Conservation (phyloP, 768 basidiomycete genomes). For the Phaeolepiota aurea region DNA sequence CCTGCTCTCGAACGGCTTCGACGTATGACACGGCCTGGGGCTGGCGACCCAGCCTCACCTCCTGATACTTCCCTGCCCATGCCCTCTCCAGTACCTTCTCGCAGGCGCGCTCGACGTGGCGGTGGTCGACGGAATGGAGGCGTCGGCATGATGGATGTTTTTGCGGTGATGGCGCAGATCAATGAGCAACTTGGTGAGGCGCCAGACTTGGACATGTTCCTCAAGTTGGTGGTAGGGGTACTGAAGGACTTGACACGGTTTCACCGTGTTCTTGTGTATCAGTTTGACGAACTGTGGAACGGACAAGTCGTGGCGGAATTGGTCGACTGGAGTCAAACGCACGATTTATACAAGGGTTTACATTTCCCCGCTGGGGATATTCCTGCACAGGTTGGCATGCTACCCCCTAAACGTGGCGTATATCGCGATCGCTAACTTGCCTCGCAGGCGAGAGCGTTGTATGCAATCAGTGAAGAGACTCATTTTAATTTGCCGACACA, state of each 20-base stretch:
- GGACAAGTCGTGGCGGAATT: slow-evolving; percentile 74
- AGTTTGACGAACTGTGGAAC: slow-evolving; percentile 77
- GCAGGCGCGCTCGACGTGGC: slow-evolving; percentile 13
- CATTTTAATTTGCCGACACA: not conserved
- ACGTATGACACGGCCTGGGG: slow-evolving; percentile 23
- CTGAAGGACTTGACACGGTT: slow-evolving; percentile 77
- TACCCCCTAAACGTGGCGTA: not conserved
- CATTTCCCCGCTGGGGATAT: slow-evolving; percentile 69
- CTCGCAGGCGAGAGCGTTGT: slow-evolving; percentile 56
- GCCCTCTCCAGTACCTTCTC: not conserved
- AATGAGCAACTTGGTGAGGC: slow-evolving; percentile 72
- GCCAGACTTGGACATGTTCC: slow-evolving; percentile 54
- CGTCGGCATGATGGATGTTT: slow-evolving; percentile 71
- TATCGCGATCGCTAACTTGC: not conserved
- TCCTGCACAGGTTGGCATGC: slow-evolving; percentile 51
- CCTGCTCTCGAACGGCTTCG: slow-evolving; percentile 64
- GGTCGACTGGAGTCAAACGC: slow-evolving; percentile 68
- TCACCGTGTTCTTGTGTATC: slow-evolving; percentile 75
- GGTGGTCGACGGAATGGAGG: slow-evolving; percentile 13
- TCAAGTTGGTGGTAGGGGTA: slow-evolving; percentile 64
- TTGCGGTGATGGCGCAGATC: slow-evolving; percentile 70
- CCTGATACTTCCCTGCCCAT: slow-evolving; percentile 5
- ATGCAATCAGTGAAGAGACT: slow-evolving; percentile 47
- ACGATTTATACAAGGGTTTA: slow-evolving; percentile 64
- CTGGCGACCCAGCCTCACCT: not conserved